These are phyloP conservation scores for Enterocytospora artemiae DNA, from an alignment of 371 early-diverging fungal genomes.

Conservation along the genomic window DNA sequence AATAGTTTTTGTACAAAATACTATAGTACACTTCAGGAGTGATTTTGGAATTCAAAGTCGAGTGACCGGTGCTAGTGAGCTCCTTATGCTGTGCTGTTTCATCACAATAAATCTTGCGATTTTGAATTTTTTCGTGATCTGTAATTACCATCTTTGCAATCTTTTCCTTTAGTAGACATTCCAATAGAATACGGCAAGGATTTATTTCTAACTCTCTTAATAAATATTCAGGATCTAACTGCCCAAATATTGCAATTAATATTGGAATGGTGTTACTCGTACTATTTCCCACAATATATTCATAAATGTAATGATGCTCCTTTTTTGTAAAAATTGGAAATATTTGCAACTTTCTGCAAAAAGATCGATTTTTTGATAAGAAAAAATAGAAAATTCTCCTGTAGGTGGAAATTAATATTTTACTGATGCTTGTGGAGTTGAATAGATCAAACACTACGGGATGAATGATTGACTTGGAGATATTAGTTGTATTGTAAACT, in stretches of 20 bases:
- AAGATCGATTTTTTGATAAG: neutral
- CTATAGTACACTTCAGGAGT: no score
- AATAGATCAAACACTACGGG: neutral
- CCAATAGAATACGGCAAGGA: neutral
- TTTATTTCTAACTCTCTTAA: neutral
- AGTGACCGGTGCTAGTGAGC: no score
- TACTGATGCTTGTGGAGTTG: neutral
- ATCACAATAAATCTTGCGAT: no score
- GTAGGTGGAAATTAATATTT: constrained; percentile 2
- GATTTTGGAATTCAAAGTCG: no score
- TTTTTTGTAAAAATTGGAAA: constrained; percentile 1
- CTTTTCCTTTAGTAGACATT: neutral
- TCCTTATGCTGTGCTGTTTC: no score
- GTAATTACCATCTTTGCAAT: neutral
- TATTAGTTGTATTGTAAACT: neutral
- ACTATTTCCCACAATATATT: no score
- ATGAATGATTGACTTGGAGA: neutral
- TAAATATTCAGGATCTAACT: constrained; percentile 3
- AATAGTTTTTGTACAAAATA: no score
- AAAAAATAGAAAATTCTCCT: constrained; percentile 9
- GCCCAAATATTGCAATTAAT: neutral
- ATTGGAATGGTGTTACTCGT: neutral
- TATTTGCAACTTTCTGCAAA: neutral
- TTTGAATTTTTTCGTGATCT: neutral
- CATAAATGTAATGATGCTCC: constrained; percentile 3